Evolutionary conservation across 352 stramenopile species (phyloP).

Genomic region (Pseudoperonospora humuli): DNA sequence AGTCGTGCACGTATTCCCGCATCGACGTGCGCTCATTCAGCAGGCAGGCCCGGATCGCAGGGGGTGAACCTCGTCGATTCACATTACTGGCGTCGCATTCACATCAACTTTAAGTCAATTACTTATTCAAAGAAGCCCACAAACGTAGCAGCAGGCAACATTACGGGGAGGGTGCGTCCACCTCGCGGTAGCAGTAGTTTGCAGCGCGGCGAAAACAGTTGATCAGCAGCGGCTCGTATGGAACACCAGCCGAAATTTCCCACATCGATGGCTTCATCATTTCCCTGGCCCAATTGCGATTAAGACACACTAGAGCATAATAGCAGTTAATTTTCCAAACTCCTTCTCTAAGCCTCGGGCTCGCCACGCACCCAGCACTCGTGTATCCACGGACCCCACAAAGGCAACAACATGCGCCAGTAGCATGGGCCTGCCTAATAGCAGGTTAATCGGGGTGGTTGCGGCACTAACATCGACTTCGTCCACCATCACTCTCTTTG

Average conservation of each 20-base stretch:
- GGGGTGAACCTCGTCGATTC: constrained; percentile 74
- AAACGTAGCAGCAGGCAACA: background rate
- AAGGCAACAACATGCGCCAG: constrained; percentile 59
- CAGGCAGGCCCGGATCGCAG: constrained; percentile 74
- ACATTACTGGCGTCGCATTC: constrained; percentile 56
- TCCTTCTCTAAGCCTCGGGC: background rate
- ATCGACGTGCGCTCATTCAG: constrained; percentile 80
- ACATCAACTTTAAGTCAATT: constrained; percentile 7
- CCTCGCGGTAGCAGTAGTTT: constrained; percentile 83
- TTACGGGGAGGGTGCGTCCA: constrained; percentile 83
- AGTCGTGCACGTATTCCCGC: constrained; percentile 78
- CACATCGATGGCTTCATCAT: constrained; percentile 77
- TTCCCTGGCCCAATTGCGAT: constrained; percentile 63
- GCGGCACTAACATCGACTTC: constrained; percentile 16
- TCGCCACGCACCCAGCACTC: constrained; percentile 34
- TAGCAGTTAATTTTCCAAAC: background rate
- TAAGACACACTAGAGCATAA: constrained; percentile 51
- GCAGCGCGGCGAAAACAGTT: constrained; percentile 80
- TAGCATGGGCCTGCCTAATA: constrained; percentile 49
- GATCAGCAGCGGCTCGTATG: constrained; percentile 62
- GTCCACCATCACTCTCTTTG: constrained; percentile 26
- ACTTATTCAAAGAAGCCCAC: background rate
- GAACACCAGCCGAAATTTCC: constrained; percentile 75
- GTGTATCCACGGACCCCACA: constrained; percentile 49
- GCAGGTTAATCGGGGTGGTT: constrained; percentile 22